Percentiles rank a stretch among this genome's conserved stretches.
Evolutionary conservation across 495 filamentous ascomycete species (phyloP).

Genomic region (Thermothielavioides terrestris): DNA sequence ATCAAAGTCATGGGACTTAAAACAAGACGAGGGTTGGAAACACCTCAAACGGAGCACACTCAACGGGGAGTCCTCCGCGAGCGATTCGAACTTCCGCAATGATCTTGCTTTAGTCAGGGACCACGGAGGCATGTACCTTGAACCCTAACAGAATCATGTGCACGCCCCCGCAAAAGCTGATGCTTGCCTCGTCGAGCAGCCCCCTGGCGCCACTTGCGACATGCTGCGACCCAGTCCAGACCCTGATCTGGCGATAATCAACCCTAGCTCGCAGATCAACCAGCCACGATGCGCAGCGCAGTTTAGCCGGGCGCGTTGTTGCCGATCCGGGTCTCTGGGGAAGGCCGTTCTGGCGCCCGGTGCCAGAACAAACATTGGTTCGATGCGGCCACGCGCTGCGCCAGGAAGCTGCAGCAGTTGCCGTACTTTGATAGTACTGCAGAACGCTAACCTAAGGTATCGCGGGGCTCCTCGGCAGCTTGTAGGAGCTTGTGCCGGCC

Average conservation of each 20-base stretch:
- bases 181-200: background rate
- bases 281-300: background rate
- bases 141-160: background rate
- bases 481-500: no score
- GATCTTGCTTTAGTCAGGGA: no score
- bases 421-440: background rate
- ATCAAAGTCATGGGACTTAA: no score
- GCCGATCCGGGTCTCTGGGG: background rate
- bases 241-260: background rate
- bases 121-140: background rate
- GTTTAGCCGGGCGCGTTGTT: slow-evolving; percentile 16
- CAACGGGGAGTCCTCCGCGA: no score
- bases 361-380: background rate
- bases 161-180: background rate
- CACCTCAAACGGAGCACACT: no score
- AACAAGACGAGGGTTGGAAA: no score
- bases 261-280: background rate
- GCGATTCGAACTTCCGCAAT: no score
- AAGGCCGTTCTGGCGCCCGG: background rate
- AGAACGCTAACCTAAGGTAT: no score
- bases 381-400: slow-evolving; percentile 1
- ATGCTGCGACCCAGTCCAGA: background rate
- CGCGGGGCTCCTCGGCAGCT: no score
- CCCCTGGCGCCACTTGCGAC: slow-evolving; percentile 7
- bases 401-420: background rate